These are phyloP conservation scores for Solanum chiquidenum DNA, from an alignment of 257 asterid genomes.

Conservation along the genomic window DNA sequence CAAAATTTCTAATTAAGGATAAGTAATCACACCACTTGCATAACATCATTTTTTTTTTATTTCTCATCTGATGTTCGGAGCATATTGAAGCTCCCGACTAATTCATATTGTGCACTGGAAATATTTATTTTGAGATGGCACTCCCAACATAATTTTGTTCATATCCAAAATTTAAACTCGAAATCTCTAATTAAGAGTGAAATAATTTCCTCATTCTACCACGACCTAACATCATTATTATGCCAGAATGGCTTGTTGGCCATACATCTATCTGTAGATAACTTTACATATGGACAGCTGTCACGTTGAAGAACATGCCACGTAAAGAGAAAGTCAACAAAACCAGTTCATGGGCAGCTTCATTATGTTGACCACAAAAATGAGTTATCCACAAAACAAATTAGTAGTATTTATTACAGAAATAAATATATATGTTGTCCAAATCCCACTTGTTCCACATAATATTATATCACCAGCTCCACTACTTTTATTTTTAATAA, in stretches of 20 bases:
- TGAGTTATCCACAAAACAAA: not conserved
- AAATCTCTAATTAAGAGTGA: too few species aligned
- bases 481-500: not conserved
- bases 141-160: rapidly evolving
- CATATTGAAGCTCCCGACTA: too few species aligned
- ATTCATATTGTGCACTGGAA: too few species aligned
- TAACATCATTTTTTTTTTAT: too few species aligned
- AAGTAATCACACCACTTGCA: too few species aligned
- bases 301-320: not conserved
- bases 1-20: too few species aligned
- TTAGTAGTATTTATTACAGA: not conserved
- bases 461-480: not conserved
- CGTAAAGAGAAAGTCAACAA: not conserved
- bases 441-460: not conserved
- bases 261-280: not conserved
- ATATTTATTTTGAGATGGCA: rapidly evolving
- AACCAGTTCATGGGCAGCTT: not conserved
- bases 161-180: too few species aligned
- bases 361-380: not conserved
- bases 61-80: too few species aligned
- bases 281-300: not conserved
- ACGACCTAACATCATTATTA: not conserved
- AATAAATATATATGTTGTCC: not conserved
- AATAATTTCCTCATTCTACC: rapidly evolving
- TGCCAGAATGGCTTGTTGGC: not conserved